A percentile compares a stretch with the other conserved stretches of the same genome.
Evolutionary conservation across 495 filamentous ascomycete species (phyloP).

Genomic region (Aspergillus sclerotioniger): DNA sequence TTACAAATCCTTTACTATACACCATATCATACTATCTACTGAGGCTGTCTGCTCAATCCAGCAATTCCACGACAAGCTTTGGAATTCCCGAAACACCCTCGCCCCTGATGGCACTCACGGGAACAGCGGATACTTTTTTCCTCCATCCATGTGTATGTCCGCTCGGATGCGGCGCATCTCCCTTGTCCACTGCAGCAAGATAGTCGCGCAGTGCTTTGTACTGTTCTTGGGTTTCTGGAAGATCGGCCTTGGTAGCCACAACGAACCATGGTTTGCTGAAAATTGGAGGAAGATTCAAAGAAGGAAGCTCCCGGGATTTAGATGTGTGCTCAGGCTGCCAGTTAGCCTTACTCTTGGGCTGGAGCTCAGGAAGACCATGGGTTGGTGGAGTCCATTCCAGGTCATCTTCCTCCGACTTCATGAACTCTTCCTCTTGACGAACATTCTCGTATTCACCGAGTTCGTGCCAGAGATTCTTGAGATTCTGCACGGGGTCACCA

Average conservation of each 20-base stretch:
- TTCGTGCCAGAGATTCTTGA: conserved; percentile 85
- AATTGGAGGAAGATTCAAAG: conserved; percentile 57
- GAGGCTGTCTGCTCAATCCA: conserved; percentile 45
- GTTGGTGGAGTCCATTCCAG: conserved; percentile 22
- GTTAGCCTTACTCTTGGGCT: conserved; percentile 1
- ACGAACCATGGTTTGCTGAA: conserved; percentile 95
- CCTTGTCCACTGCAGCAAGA: conserved; percentile 57
- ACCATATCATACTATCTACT: not conserved
- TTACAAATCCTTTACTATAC: conserved; percentile 4
- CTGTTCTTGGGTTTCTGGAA: conserved; percentile 74
- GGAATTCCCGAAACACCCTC: conserved; percentile 79
- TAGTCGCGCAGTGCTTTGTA: conserved; percentile 68
- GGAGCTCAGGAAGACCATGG: conserved; percentile 26
- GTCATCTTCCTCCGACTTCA: conserved; percentile 51
- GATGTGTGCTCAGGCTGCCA: conserved; percentile 17
- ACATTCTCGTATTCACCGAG: conserved; percentile 81
- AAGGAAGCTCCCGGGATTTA: conserved; percentile 24
- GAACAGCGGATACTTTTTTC: conserved; percentile 64
- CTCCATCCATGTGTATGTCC: conserved; percentile 66
- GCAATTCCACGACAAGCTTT: conserved; percentile 69
- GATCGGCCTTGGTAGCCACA: conserved; percentile 90
- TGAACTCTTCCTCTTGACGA: conserved; percentile 52
- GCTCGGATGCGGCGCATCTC: conserved; percentile 65
- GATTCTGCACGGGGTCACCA: conserved; percentile 71
- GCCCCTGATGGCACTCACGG: conserved; percentile 82